These are phyloP conservation scores for Balamuthia mandrillaris DNA, from an alignment of 208 protist species.

Conservation along the genomic window DNA sequence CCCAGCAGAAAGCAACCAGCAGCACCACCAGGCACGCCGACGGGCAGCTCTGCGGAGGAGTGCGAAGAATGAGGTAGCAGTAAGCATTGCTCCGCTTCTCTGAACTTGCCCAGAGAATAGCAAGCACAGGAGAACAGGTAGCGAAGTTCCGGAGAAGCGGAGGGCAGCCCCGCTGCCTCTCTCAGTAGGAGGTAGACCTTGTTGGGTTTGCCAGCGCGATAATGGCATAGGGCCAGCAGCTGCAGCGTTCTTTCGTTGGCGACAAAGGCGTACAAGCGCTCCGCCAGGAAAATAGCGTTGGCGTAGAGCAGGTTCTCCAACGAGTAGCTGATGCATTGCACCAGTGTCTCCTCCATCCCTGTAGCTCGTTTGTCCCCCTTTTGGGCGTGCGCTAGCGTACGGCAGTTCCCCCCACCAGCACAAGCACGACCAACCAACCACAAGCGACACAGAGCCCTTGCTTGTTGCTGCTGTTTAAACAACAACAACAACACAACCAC, in stretches of 20 bases:
- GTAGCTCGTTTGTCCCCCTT: too few species aligned
- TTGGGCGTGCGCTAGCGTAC: too few species aligned
- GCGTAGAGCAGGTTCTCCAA: constrained; percentile 69
- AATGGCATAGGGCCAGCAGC: constrained; percentile 76
- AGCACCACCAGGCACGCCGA: constrained; percentile 39
- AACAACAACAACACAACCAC: too few species aligned
- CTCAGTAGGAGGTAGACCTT: constrained; percentile 74
- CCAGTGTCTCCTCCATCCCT: constrained; percentile 53
- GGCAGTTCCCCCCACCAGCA: too few species aligned
- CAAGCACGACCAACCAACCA: too few species aligned
- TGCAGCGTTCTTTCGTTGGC: constrained; percentile 67
- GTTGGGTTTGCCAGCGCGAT: constrained; percentile 58
- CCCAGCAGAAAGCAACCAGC: constrained; percentile 54
- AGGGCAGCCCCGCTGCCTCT: too few species aligned
- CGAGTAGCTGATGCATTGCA: constrained; percentile 69
- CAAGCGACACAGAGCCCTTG: too few species aligned
- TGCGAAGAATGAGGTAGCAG: constrained; percentile 35
- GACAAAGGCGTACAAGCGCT: constrained; percentile 76
- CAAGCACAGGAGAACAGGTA: constrained; percentile 46
- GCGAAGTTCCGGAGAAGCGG: neutral
- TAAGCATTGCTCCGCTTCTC: neutral
- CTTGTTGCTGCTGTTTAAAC: too few species aligned
- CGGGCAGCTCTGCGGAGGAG: neutral
- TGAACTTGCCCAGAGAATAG: neutral
- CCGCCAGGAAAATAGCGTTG: constrained; percentile 84